Evolutionary conservation across 345 rosid genomes (phyloP), one percentile per base, ranked within the genome.

Genomic region (Dovyalis caffra): DNA sequence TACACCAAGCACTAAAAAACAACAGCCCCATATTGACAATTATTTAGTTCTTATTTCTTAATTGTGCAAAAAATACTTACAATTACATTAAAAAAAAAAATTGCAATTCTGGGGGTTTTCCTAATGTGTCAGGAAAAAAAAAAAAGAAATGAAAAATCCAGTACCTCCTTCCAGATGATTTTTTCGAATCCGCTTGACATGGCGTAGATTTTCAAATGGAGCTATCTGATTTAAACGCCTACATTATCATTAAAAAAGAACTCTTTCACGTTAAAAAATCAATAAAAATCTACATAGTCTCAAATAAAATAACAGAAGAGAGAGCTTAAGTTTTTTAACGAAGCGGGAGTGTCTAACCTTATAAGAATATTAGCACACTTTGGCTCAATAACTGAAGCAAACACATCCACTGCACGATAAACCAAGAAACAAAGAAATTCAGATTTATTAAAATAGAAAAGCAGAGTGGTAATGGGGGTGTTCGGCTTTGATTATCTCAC

Each of bases 131-230:
- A n/a, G n/a, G n/a, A n/a, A 62, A 35, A 14, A 3, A 31, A 66
- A 23, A 11, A 14, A 6, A 26, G 6, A 29, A 66, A n/a, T 15
- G 35, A n/a, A 58, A 0, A 31, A 18, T 2, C 3, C 38, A 71
- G 38, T 73, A 87, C 91, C 90, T 75, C 80, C 84, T 64, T 84
- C 86, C 11, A 82, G 73, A 62, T 75, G 51, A 83, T 85, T 89
- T 37, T 81, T 63, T 28, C 2, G 89, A 71, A 92, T 83, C 73
- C 94, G 87, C 87, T 92, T 94, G 56, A 90, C 87, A 72, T 94
- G 98, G 32, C 88, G 89, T 58, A 88, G 85, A 81, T 89, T 79
- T 80, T 90, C 92, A 34, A 92, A 64, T 26, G 94, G 96, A 14
- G 88, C 83, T 67, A 87, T 57, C 86, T 88, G 90, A 75, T 89